These are phyloP conservation scores for Elaeagnus macrophylla DNA, from an alignment of 306 rosid genomes.

Conservation along the genomic window DNA sequence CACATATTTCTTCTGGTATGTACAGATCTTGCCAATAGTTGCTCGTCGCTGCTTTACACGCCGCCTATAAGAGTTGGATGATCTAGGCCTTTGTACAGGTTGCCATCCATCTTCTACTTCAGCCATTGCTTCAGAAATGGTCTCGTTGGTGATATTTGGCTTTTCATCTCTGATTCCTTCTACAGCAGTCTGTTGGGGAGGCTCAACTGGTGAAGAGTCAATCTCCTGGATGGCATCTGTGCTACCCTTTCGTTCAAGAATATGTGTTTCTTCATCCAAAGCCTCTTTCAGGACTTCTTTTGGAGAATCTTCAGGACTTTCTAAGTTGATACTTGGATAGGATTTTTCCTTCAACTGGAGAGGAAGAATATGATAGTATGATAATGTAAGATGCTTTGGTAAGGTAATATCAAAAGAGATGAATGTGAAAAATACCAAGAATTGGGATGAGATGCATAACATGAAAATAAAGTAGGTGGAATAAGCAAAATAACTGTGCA, in stretches of 20 bases:
- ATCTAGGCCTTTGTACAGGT: constrained; percentile 94
- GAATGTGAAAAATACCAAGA: too few relatives aligned
- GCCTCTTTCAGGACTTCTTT: constrained; percentile 61
- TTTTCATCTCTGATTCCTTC: constrained; percentile 45
- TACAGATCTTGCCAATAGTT: constrained; percentile 62
- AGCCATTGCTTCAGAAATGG: constrained; percentile 49
- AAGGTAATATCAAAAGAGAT: not conserved
- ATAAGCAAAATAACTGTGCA: too few relatives aligned
- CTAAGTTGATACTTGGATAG: constrained; percentile 30
- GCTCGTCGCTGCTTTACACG: constrained; percentile 77
- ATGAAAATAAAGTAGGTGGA: too few relatives aligned
- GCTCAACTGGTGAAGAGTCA: not conserved
- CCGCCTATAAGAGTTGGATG: constrained; percentile 63
- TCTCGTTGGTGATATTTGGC: constrained; percentile 28
- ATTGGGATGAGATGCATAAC: too few relatives aligned
- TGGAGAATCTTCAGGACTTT: constrained; percentile 62
- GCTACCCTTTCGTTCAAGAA: constrained; percentile 30
- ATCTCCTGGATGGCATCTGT: constrained; percentile 43
- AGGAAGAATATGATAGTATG: constrained; percentile 24
- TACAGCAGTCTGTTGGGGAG: constrained; percentile 13
- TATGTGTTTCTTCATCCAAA: constrained; percentile 59
- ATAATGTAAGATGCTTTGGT: constrained; percentile 5
- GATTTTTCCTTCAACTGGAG: constrained; percentile 62
- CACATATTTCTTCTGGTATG: constrained; percentile 68
- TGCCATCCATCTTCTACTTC: constrained; percentile 97